Evolutionary conservation across 768 basidiomycete genomes (phyloP), one percentile per base, ranked within the genome.

Genomic region (Dentipellis sp.): DNA sequence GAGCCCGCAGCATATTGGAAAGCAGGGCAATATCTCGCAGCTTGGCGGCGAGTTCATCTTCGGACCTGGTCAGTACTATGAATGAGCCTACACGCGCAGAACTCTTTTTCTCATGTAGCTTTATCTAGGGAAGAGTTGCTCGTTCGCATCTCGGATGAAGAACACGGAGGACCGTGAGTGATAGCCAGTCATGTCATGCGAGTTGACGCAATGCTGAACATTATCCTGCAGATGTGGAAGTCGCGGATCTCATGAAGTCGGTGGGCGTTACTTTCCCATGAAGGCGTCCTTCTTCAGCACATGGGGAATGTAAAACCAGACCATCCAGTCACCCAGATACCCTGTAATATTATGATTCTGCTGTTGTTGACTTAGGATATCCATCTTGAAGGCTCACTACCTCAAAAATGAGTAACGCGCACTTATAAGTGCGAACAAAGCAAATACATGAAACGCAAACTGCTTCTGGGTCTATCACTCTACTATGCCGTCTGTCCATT

Each of bases 131-230:
- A 3, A n/a, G 23, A 42, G 16, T 12, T 60, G 59, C n/a, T 53
- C 54, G 16, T 60, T 54, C 47, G 22, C 42, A 11, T 58, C 54
- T 22, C 54, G 48, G 9, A 61, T 61, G 60, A 50, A 36, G n/a
- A 58, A 61, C 11, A 61, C 60, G 19, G 60, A 49, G 17, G 60
- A 61, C 34, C 60, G 60, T 61, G 45, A 22, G 60, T 53, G 46
- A 52, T 29, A 22, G 17, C 16, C 10, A 21, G 17, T 34, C 10
- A 7, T 14, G 21, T 19, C 17, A 6, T 19, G n/a, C 6, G 40
- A n/a, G 12, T 29, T 29, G 29, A 3, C 14, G 7, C n/a, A 8
- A 7, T 1, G 4, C 34, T 39, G 10, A 38, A 12, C n/a, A 16
- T 19, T 21, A 22, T 23, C 38, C 6, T 37, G 10, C 36, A 61